Evolutionary conservation across 345 rosid species (phyloP), one percentile per base, ranked within the genome.

Genomic region (Chamaenerion angustifolium): DNA sequence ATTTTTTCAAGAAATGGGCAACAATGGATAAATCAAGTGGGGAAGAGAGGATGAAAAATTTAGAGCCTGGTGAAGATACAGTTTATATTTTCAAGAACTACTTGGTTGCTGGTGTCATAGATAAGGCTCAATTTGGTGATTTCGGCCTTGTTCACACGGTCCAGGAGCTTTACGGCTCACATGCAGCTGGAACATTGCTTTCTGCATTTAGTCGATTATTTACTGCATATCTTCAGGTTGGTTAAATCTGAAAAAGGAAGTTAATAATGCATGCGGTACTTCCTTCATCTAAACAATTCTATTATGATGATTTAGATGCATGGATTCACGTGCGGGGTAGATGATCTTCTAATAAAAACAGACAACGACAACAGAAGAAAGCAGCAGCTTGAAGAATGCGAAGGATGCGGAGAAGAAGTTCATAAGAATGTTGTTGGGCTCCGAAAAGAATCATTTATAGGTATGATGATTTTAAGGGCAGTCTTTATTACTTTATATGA

Each of bases 281-380:
- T 31, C 37, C 37, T 31, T 31, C 8, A 31, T 8, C 37, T 31
- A 31, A 31, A 31, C 37, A 8, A 31, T 31, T 5, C 37, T 31
- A 7, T 5, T 31, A 31, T 31, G 10, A 31, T 31, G 37, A 56
- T 76, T 64, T 77, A 92, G 96, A 77, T 66, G 80, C 98, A 87
- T 61, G 98, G 95, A 48, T 87, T 92, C 71, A 92, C 98, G 0
- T 92, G 98, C 71, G 98, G 98, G 48, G 85, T 92, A 45, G 96
- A 92, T 71, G 98, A 92, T 70, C 93, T 92, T 63, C 74, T 92
- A 66, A 68, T 92, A 56, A 56, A 66, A 62, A 69, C 77, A 71
- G 74, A 67, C 46, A 74, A 73, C 56, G 98, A 92, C 54, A 59
- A 49, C 60, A 70, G 60, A 72, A 78, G 98, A 70, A 72, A 74